A percentile compares a stretch with the other conserved stretches of the same genome.
These are phyloP conservation scores for Rhododendron kiyosumense DNA, from an alignment of 148 eudicot genomes.

Conservation along the genomic window DNA sequence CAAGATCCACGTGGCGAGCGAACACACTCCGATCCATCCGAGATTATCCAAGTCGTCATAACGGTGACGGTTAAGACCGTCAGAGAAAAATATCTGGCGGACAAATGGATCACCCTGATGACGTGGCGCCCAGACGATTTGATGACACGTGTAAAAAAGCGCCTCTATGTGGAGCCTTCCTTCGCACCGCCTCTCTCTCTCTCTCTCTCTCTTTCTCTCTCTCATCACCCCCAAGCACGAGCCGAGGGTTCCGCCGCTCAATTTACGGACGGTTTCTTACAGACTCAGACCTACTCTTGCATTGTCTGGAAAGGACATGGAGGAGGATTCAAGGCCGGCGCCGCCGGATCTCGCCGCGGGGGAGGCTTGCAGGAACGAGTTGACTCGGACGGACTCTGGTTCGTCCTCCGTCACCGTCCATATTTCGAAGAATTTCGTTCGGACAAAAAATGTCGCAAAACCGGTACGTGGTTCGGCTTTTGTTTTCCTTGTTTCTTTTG, in stretches of 20 bases:
- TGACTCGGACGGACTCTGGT: conserved; percentile 18
- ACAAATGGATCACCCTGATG: conserved; percentile 7
- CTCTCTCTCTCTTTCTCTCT: conserved; percentile 2
- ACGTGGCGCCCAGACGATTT: conserved; percentile 18
- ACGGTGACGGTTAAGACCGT: neutral
- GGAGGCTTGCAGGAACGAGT: conserved; percentile 13
- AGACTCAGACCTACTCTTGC: neutral
- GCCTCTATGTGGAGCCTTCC: conserved; percentile 19
- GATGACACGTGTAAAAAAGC: conserved; percentile 28
- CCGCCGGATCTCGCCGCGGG: conserved; percentile 5
- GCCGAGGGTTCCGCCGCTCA: conserved; percentile 9
- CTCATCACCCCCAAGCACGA: neutral
- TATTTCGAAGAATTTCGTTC: conserved; percentile 4
- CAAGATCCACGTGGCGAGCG: neutral
- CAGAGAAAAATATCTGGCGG: conserved; percentile 27
- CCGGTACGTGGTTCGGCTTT: conserved; percentile 5
- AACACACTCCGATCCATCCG: neutral
- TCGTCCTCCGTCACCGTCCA: conserved; percentile 14
- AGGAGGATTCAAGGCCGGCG: conserved; percentile 9
- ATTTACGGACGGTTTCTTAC: neutral
- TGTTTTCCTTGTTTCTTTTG: neutral
- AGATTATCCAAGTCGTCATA: neutral
- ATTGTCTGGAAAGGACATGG: conserved; percentile 9
- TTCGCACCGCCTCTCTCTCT: conserved; percentile 7
- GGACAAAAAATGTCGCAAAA: neutral